Base-by-base conservation (phyloP, 1,139 yeast species). In the Nadsonia commutata region DNA sequence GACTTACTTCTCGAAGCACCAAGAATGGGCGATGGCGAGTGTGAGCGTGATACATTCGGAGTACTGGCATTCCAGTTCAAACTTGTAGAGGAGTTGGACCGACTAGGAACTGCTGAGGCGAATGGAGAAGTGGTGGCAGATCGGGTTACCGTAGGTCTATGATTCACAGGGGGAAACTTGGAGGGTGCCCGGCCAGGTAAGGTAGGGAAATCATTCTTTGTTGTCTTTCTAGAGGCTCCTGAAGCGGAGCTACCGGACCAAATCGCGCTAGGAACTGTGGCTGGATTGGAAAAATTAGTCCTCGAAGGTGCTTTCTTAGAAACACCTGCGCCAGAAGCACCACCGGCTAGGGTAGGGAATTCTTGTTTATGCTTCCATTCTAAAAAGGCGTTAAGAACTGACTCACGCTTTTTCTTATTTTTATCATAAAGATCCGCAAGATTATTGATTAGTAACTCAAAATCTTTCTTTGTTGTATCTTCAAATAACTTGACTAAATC, bases 401-500 rank as follows among this genome's bases (percentile, higher is more conserved):
- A 44, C 6, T 43, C 43, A 3, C 40, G 42, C 23, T 40, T 42
- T 33, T 43, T 46, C 2, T 39, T 38, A 3, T 43, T 20, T 18
- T 42, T 38, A 18, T 38, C 38, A 36, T 43, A 74, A 13, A 79
- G 59, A 48, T 51, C 52, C 1, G 53, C 49, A 45, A 72, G 64
- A 49, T 75, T 80, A 23, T 65, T 66, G 9, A 76, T 48, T 40
- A 76, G 57, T 18, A 74, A 58, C 43, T 66, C 65, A 42, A 75
- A 51, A 36, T 75, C 78, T 23, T 63, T 45, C 2, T 47, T 46
- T 4, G 48, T 63, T 2, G 48, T 41, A 5, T 54, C 56, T 0
- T 64, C 52, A 53, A 85, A 84, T 18, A 86, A 55, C 2, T 63
- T 57, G 42, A 66, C 62, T 57, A 80, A 83, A n/a, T 66, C 62